Conservation (phyloP, 768 basidiomycete species). For the Pulveroboletus sp. region DNA sequence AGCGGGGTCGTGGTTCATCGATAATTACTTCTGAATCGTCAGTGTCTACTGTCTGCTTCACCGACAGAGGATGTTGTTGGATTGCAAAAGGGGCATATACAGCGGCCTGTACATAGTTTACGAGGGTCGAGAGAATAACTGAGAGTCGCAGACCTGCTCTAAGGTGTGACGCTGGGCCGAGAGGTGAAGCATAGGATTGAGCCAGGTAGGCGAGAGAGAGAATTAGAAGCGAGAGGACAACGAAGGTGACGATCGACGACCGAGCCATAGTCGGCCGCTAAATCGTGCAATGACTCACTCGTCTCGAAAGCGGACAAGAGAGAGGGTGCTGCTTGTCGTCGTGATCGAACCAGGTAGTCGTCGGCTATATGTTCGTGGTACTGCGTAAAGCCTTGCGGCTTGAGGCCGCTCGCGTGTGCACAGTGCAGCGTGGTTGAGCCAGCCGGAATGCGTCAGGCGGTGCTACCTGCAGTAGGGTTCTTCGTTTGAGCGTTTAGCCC, state of each 20-base stretch:
- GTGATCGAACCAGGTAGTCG: slow-evolving; percentile 10
- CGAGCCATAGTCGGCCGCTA: slow-evolving; percentile 21
- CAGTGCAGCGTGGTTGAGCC: slow-evolving; percentile 10
- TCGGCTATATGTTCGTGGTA: slow-evolving; percentile 12
- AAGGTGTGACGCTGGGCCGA: slow-evolving; percentile 31
- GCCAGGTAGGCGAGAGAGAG: slow-evolving; percentile 29
- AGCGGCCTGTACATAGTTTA: slow-evolving; percentile 23
- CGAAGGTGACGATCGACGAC: slow-evolving; percentile 13
- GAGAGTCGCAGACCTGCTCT: slow-evolving; percentile 20
- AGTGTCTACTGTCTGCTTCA: background rate
- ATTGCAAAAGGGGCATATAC: slow-evolving; percentile 19
- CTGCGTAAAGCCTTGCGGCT: slow-evolving; percentile 17
- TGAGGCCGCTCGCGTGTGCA: slow-evolving; percentile 25
- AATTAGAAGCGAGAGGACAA: slow-evolving; percentile 23
- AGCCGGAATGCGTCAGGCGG: slow-evolving; percentile 9
- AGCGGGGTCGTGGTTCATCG: slow-evolving; percentile 28
- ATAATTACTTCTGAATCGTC: slow-evolving; percentile 9
- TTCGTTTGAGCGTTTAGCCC: too few relatives aligned
- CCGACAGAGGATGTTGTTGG: slow-evolving; percentile 10
- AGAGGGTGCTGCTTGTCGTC: background rate
- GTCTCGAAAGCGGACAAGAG: slow-evolving; percentile 5
- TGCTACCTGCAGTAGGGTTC: slow-evolving; percentile 1
- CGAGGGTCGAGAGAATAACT: slow-evolving; percentile 21
- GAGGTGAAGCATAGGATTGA: slow-evolving; percentile 29
- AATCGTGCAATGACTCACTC: background rate